These are phyloP conservation scores for Microdochium paspali DNA, from an alignment of 2,329 filamentous ascomycete species.

Conservation along the genomic window DNA sequence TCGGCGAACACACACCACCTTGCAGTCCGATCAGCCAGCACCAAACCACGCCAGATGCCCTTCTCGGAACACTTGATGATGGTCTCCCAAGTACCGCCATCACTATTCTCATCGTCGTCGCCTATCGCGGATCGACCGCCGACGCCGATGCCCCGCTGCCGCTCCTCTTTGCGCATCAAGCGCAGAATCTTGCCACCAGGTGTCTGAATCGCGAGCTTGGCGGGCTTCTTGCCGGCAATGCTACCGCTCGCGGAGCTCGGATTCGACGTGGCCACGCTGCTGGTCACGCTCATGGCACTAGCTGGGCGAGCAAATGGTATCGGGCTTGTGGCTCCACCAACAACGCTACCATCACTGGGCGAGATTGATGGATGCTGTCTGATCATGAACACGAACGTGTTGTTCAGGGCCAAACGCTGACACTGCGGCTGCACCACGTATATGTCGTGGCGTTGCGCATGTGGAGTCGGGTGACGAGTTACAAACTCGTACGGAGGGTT, in stretches of 20 bases:
- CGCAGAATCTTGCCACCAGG: constrained; percentile 91
- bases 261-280: constrained; percentile 46
- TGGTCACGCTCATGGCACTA: constrained; percentile 57
- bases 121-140: constrained; percentile 23
- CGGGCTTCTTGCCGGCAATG: constrained; percentile 65
- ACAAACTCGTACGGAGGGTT: constrained; percentile 95
- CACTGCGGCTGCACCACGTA: constrained; percentile 97
- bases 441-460: constrained; percentile 93
- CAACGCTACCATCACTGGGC: constrained; percentile 26
- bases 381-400: constrained; percentile 95
- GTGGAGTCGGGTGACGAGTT: constrained; percentile 86
- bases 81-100: constrained; percentile 77
- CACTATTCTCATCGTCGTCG: constrained; percentile 50
- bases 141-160: constrained; percentile 39
- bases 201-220: constrained; percentile 90
- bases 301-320: constrained; percentile 52
- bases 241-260: constrained; percentile 43
- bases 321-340: constrained; percentile 38
- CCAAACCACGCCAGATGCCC: constrained; percentile 72
- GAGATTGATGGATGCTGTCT: constrained; percentile 71
- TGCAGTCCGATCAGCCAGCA: constrained; percentile 73
- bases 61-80: constrained; percentile 83
- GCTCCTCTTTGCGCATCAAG: constrained; percentile 71
- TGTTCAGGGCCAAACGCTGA: constrained; percentile 77
- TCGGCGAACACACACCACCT: constrained; percentile 91